A percentile compares a stretch with the other conserved stretches of the same genome.
Evolutionary conservation across 257 asterid species (phyloP).

Genomic region (Penstemon eatonii): DNA sequence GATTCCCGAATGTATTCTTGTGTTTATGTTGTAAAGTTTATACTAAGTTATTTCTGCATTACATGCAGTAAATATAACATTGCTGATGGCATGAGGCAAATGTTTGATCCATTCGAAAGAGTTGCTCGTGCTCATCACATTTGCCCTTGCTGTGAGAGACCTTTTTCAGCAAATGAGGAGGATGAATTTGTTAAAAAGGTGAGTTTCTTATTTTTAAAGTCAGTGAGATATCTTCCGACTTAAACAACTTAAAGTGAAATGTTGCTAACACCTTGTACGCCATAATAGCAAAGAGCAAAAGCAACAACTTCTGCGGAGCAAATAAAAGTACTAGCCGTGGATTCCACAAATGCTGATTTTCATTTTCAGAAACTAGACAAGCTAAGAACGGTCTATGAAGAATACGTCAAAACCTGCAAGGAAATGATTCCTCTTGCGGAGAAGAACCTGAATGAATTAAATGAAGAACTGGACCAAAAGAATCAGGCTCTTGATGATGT

Average conservation of each 20-base stretch:
- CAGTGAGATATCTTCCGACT: slow-evolving; percentile 22
- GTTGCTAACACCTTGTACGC: slow-evolving; percentile 20
- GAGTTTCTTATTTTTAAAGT: slow-evolving; percentile 15
- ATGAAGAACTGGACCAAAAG: slow-evolving; percentile 72
- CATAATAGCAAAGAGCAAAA: slow-evolving; percentile 73
- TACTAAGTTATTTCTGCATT: slow-evolving; percentile 11
- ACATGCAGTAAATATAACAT: slow-evolving; percentile 59
- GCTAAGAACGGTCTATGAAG: slow-evolving; percentile 76
- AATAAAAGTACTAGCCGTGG: slow-evolving; percentile 54
- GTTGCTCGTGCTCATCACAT: slow-evolving; percentile 87
- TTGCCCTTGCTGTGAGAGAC: slow-evolving; percentile 94
- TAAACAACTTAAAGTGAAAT: slow-evolving; percentile 12
- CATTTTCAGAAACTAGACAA: slow-evolving; percentile 88
- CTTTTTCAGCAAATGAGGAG: slow-evolving; percentile 86
- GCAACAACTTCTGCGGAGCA: slow-evolving; percentile 62
- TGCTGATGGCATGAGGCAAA: slow-evolving; percentile 65
- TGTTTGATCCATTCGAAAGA: slow-evolving; percentile 75
- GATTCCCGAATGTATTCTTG: slow-evolving; percentile 14
- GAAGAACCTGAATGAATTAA: slow-evolving; percentile 61
- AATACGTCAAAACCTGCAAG: slow-evolving; percentile 61
- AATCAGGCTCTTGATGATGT: slow-evolving; percentile 95
- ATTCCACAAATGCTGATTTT: slow-evolving; percentile 67
- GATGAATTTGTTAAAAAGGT: slow-evolving; percentile 92
- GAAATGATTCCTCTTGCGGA: slow-evolving; percentile 80
- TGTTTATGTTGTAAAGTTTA: slow-evolving; percentile 18